A percentile compares a stretch with the other conserved stretches of the same genome.
Evolutionary conservation across 1,139 yeast genomes (phyloP).

Genomic region (Hanseniaspora gamundiae): DNA sequence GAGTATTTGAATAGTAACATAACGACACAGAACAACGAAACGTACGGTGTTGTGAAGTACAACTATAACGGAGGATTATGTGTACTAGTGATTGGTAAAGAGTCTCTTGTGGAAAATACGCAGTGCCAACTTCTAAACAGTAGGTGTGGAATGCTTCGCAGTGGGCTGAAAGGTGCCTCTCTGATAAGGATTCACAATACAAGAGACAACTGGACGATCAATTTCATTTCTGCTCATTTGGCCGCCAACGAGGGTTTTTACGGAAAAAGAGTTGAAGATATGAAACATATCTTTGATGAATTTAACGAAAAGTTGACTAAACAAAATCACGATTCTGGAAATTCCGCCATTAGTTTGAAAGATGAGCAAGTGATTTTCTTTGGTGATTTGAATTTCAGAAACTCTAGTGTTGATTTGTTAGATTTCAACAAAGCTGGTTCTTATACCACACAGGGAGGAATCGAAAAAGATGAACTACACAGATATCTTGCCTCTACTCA

Average conservation of each 20-base stretch:
- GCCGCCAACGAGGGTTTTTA: constrained; percentile 57
- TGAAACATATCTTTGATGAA: constrained; percentile 35
- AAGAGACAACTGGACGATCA: constrained; percentile 27
- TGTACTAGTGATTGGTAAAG: constrained; percentile 35
- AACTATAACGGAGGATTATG: constrained; percentile 27
- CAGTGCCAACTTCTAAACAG: constrained; percentile 24
- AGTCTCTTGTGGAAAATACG: constrained; percentile 23
- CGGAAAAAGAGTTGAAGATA: constrained; percentile 37
- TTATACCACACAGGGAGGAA: constrained; percentile 36
- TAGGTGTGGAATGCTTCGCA: constrained; percentile 43
- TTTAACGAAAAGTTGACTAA: constrained; percentile 16
- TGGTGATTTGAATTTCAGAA: constrained; percentile 72
- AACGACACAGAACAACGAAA: constrained; percentile 7
- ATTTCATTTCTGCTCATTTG: constrained; percentile 55
- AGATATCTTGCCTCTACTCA: constrained; percentile 28
- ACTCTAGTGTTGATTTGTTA: neutral
- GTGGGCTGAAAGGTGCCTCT: constrained; percentile 60
- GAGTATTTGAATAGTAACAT: constrained; percentile 30
- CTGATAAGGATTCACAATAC: constrained; percentile 36
- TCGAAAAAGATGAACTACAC: constrained; percentile 22
- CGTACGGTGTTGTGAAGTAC: constrained; percentile 22
- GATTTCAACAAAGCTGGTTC: neutral
- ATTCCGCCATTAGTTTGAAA: constrained; percentile 40
- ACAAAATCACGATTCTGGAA: neutral
- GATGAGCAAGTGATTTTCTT: constrained; percentile 51